A percentile compares a stretch with the other conserved stretches of the same genome.
phyloP scores from a whole-genome alignment of 73 alveolate genomes.

The Halteria grandinella region DNA sequence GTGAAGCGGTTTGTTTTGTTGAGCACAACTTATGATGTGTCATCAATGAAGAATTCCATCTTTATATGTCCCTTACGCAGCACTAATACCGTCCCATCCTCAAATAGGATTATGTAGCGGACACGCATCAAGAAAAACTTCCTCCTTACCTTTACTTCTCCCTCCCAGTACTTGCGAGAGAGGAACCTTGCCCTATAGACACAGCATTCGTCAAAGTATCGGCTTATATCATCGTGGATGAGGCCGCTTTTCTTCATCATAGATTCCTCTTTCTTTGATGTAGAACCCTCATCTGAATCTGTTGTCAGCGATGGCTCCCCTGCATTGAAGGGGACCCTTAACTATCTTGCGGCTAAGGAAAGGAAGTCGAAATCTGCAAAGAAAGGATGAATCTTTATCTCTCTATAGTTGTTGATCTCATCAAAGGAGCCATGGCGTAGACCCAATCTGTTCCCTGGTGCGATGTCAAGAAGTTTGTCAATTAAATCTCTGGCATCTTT shows the following conservation, averaged over 20 bases:
- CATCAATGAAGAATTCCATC: no score
- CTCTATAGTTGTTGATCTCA: background rate
- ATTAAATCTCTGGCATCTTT: constrained; percentile 49
- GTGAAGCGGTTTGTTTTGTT: no score
- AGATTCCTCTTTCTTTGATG: background rate
- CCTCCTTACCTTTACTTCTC: constrained; percentile 24
- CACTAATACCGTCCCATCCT: no score
- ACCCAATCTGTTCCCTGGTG: constrained; percentile 44
- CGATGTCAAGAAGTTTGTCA: constrained; percentile 41
- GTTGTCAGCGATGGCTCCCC: constrained; percentile 22
- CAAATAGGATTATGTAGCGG: constrained; percentile 18
- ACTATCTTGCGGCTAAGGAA: constrained; percentile 10
- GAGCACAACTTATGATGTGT: no score
- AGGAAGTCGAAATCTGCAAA: constrained; percentile 12
- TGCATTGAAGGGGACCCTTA: background rate
- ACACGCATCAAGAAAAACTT: constrained; percentile 9
- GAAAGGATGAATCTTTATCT: constrained; percentile 20
- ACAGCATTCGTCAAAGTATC: background rate
- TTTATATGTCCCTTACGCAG: no score
- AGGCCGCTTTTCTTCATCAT: background rate
- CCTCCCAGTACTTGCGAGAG: no score
- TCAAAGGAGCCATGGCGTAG: no score
- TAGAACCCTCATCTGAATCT: constrained; percentile 44
- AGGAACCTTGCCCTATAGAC: constrained; percentile 1
- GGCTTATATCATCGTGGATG: constrained; percentile 1